These are phyloP conservation scores for Tripterygium wilfordii DNA, from an alignment of 177 flowering plant species.

Conservation along the genomic window DNA sequence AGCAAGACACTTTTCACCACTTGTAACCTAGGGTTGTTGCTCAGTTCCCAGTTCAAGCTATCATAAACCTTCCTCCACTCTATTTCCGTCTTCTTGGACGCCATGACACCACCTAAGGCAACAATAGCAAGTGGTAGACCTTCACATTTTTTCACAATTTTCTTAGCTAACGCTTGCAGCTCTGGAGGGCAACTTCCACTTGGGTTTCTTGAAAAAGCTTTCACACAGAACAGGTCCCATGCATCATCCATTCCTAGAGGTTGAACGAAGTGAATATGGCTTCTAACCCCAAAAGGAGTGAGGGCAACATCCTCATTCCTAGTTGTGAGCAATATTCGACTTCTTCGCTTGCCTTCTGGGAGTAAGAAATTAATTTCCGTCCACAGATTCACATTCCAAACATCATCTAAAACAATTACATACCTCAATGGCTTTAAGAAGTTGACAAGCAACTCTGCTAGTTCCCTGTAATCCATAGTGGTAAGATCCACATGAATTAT, in stretches of 20 bases:
- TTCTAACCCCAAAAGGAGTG: slow-evolving; percentile 19
- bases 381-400: slow-evolving; percentile 41
- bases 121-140: slow-evolving; percentile 50
- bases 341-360: slow-evolving; percentile 22
- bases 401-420: slow-evolving; percentile 41
- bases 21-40: slow-evolving; percentile 25
- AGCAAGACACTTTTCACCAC: slow-evolving; percentile 19
- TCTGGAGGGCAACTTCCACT: slow-evolving; percentile 16
- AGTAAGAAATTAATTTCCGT: slow-evolving; percentile 21
- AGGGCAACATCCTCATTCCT: slow-evolving; percentile 29
- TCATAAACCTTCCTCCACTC: slow-evolving; percentile 35
- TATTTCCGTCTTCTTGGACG: slow-evolving; percentile 12
- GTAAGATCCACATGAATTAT: slow-evolving; percentile 13
- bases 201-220: slow-evolving; percentile 23
- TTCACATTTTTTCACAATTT: slow-evolving; percentile 27
- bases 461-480: slow-evolving; percentile 17
- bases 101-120: slow-evolving; percentile 35
- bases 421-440: slow-evolving; percentile 28
- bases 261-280: slow-evolving; percentile 20
- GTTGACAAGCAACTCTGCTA: slow-evolving; percentile 18
- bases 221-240: slow-evolving; percentile 40
- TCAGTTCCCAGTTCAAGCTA: slow-evolving; percentile 32
- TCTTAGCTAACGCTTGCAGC: slow-evolving; percentile 19
- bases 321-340: slow-evolving; percentile 43
- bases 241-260: slow-evolving; percentile 27